Percentiles rank a stretch among this genome's conserved stretches.
phyloP scores from a whole-genome alignment of 2,329 filamentous ascomycete genomes.

The Cladorrhinum sp. region DNA sequence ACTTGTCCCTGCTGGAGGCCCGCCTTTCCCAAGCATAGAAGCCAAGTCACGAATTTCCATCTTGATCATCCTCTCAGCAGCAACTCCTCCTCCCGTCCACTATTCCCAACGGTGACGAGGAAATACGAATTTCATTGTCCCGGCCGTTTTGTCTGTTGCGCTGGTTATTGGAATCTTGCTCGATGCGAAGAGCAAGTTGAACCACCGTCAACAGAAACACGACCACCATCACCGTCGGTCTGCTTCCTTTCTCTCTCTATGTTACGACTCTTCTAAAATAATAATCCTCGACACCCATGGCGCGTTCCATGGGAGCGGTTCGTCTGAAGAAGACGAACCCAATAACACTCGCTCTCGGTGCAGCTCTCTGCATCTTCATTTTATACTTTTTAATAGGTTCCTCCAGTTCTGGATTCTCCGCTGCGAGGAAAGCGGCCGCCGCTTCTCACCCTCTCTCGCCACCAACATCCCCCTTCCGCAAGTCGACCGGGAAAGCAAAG shows the following conservation, averaged over 20 bases:
- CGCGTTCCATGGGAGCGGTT: slow-evolving; percentile 58
- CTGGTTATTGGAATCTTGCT: slow-evolving; percentile 12
- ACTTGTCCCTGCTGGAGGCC: slow-evolving; percentile 19
- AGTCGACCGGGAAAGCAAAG: slow-evolving; percentile 51
- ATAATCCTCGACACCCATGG: slow-evolving; percentile 40
- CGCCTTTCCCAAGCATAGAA: slow-evolving; percentile 7
- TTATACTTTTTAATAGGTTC: slow-evolving; percentile 60
- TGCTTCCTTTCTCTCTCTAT: slow-evolving; percentile 19
- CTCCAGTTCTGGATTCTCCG: slow-evolving; percentile 35
- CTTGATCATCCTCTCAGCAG: neutral
- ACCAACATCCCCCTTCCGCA: slow-evolving; percentile 71
- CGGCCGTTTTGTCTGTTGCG: slow-evolving; percentile 2
- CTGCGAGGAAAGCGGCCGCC: slow-evolving; percentile 43
- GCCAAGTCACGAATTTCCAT: slow-evolving; percentile 2
- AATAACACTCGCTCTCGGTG: slow-evolving; percentile 69
- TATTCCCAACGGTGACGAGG: slow-evolving; percentile 2
- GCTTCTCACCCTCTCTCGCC: slow-evolving; percentile 70
- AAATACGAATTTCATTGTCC: neutral
- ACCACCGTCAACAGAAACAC: neutral
- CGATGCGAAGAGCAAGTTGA: slow-evolving; percentile 12
- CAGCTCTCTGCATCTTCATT: slow-evolving; percentile 69
- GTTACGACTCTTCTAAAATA: slow-evolving; percentile 20
- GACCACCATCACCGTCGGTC: slow-evolving; percentile 4
- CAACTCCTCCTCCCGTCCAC: neutral
- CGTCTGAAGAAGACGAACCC: slow-evolving; percentile 80